Base-by-base conservation (phyloP, 2,329 filamentous ascomycete genomes). In the Fusarium buxicola region DNA sequence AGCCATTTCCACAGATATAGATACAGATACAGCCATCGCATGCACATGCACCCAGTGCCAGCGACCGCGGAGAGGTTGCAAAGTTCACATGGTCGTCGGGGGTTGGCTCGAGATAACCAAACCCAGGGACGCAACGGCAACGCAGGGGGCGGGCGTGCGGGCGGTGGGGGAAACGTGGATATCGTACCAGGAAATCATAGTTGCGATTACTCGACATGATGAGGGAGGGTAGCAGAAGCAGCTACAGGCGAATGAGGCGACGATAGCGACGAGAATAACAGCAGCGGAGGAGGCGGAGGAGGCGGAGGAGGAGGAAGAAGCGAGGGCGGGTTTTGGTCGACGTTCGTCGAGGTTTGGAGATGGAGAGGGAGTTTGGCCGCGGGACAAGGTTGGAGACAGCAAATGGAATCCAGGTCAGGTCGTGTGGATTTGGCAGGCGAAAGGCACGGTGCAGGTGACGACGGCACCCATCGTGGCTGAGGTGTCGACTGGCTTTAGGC, bases 191-290 rank as follows among this genome's bases (percentile, higher is more conserved):
- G 80, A 98, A 98, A 80, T 99, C 95, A 82, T 99, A 99, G 84
- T 99, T 99, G 80, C 95, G 89, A 84, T 94, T 96, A 79, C 92
- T 92, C 74, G 95, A 94, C 95, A 99, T 99, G 72, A 75, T 84
- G 78, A 72, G 66, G 66, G 66, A 55, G 55, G 55, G 60, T 39
- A 65, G 50, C 51, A 55, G 55, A 53, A 55, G 50, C 15, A 47
- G 68, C 58, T 54, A 50, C 53, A 27, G 43, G 32, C 32, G 59
- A 65, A 49, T 49, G 39, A 52, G 51, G 48, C 34, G 55, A 61
- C 49, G 58, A 54, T 58, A n/a, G 59, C 49, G 51, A 56, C 10
- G 47, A 55, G 48, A 41, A 35, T 28, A 44, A 47, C 48, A 48
- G 30, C 44, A 34, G 51, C 48, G 57, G 56, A 60, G 16, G 38